These are phyloP conservation scores for Apiotrichum porosum DNA, from an alignment of 1,284 basidiomycete species.

Conservation along the genomic window DNA sequence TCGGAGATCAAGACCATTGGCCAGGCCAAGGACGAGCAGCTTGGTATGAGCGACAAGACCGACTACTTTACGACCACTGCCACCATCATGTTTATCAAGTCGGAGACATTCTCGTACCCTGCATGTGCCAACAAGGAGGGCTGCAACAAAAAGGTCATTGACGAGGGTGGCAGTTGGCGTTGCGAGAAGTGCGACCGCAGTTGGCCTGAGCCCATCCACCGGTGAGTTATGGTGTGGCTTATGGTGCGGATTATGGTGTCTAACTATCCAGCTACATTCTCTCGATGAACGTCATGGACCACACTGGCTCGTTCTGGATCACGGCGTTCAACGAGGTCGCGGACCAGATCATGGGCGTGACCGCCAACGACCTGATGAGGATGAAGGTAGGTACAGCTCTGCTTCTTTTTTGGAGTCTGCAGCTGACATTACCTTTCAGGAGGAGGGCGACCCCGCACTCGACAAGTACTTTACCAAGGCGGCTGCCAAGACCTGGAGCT, in stretches of 20 bases:
- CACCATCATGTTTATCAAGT: conserved; percentile 84
- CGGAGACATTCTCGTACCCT: conserved; percentile 81
- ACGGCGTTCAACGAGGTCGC: conserved; percentile 95
- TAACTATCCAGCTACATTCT: conserved; percentile 70
- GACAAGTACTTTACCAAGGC: conserved; percentile 62
- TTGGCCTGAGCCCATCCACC: conserved; percentile 69
- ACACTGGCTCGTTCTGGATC: conserved; percentile 85
- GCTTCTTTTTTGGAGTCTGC: too few relatives aligned
- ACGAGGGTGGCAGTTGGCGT: conserved; percentile 67
- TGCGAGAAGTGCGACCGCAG: conserved; percentile 90
- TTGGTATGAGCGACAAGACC: conserved; percentile 71
- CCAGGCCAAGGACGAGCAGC: conserved; percentile 74
- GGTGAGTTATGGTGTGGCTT: too few relatives aligned
- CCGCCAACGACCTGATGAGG: conserved; percentile 72
- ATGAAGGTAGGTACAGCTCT: conserved; percentile 71
- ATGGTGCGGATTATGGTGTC: neutral
- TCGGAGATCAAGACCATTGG: conserved; percentile 68
- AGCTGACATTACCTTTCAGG: too few relatives aligned
- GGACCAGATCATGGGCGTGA: conserved; percentile 66
- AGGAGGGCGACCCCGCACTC: conserved; percentile 59
- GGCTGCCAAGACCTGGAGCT: conserved; percentile 69
- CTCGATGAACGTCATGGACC: conserved; percentile 80
- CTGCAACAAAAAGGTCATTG: conserved; percentile 89
- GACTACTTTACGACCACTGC: conserved; percentile 80
- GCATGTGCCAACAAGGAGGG: conserved; percentile 69